Conservation (phyloP, 176 grass and related monocot genomes). For the Zea luxurians region DNA sequence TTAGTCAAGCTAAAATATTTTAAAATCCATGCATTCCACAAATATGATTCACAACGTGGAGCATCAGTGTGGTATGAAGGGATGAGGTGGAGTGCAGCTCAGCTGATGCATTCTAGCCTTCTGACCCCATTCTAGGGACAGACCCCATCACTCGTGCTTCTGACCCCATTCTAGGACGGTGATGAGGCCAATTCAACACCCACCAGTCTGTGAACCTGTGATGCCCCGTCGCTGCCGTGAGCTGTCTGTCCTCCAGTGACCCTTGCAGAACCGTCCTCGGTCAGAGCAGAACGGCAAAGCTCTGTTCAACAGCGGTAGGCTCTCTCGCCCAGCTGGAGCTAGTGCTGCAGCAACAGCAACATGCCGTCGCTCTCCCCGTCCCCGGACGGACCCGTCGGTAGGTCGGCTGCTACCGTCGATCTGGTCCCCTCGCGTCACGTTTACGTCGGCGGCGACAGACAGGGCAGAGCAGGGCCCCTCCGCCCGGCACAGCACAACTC, state of each 20-base stretch:
- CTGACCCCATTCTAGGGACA: too few species aligned
- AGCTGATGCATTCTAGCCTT: too few species aligned
- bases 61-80: too few species aligned
- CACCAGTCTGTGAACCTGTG: not conserved
- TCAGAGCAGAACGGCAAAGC: not conserved
- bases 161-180: too few species aligned
- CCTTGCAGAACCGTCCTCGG: conserved; percentile 1
- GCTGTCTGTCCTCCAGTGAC: not conserved
- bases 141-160: too few species aligned
- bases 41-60: too few species aligned
- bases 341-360: conserved; percentile 1
- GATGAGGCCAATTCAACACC: not conserved
- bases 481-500: not conserved
- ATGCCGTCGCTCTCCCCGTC: not conserved
- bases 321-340: not conserved
- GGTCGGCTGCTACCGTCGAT: too few species aligned
- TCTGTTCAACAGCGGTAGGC: conserved; percentile 1
- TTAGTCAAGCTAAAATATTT: too few species aligned
- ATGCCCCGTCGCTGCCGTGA: conserved; percentile 18
- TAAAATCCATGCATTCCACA: too few species aligned
- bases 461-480: not conserved
- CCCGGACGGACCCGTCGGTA: too few species aligned
- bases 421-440: not conserved
- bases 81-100: too few species aligned
- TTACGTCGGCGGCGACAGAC: not conserved